Base-by-base conservation (phyloP, 2,329 filamentous ascomycete species). In the Daldinia sp. region DNA sequence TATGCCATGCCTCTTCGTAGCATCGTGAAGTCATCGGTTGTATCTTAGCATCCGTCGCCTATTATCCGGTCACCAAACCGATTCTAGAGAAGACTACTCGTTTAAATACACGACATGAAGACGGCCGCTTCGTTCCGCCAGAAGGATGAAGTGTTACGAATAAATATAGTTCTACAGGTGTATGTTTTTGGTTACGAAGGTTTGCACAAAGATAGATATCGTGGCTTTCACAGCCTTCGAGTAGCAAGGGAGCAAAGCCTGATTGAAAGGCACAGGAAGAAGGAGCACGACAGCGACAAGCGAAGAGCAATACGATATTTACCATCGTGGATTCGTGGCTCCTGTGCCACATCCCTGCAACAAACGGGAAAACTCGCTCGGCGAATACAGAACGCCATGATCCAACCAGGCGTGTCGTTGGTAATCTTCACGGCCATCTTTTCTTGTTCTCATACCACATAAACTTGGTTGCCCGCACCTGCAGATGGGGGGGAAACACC, bases 361-460 rank as follows among this genome's bases (percentile, higher is more conserved):
- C 50, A 45, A 53, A 39, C 53, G 57, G 41, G 62, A 58, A 25
- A 23, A 30, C 45, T 34, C 29, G 52, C 54, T 68, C 64, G 61
- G 66, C 61, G 64, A 64, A 68, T 64, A 67, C 56, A 63, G 39
- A 30, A 43, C 37, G 39, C 25, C 37, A 55, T 52, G 41, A 58
- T 52, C 58, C 32, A 65, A 63, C 62, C 32, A 48, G 41, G 9
- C 34, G 47, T 48, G 49, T 48, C 53, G 53, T 58, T 55, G 32
- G 55, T 54, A n/a, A 30, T 35, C 17, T 58, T 41, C 39, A 53
- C 56, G 34, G 50, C 41, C 41, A 57, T 43, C 43, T 35, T 61
- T 47, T 53, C 47, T 43, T 17, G 39, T 53, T 35, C 41, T 34
- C 50, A 47, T 52, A 13, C 35, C 34, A 35, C 47, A 25, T 47